Base-by-base conservation (phyloP, 1,139 yeast genomes). In the Lodderomyces beijingensis region DNA sequence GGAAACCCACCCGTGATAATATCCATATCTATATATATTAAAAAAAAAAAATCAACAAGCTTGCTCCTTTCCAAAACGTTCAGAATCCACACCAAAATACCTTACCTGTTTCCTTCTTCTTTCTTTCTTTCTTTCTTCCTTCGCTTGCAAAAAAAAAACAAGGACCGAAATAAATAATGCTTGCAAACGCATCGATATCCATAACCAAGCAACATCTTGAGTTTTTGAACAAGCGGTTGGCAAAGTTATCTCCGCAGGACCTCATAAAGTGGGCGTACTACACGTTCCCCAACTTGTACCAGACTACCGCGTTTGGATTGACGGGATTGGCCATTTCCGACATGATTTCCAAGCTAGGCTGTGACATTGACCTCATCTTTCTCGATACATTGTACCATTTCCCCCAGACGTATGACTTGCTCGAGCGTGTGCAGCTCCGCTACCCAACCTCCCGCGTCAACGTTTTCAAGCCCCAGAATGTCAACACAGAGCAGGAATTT, bases 251-350 rank as follows among this genome's bases (percentile, higher is more conserved):
- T 1, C 87, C 97, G 0, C 74, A 77, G 44, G 87, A 87, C 38
- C 77, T 89, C 40, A 64, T 89, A 27, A 65, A 69, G 50, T 91
- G 97, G 97, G 77, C 96, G 1, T 62, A 83, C 17, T 57, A 73
- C 17, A 86, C 95, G 0, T 79, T 89, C 49, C 96, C 96, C 4
- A 70, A 77, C 23, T 65, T 91, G 21, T 88, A 58, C 52, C 98
- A 91, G 57, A 88, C 96, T 3, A 87, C 97, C 0, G 97, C 97
- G 2, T 87, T 89, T 59, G 98, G 98, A 0, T 69, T 91, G 27
- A 85, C 96, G 1, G 98, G 98, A 0, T 62, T 89, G 38, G 95
- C 83, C 16, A 88, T 91, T 10, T 66, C 86, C 22, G 96, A 89
- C 54, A 83, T 89, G 73, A 62, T 89, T 26, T 70, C 84, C n/a